Evolutionary conservation across 1,284 basidiomycete species (phyloP), one percentile per base, ranked within the genome.

Genomic region (Puccinia coronata): DNA sequence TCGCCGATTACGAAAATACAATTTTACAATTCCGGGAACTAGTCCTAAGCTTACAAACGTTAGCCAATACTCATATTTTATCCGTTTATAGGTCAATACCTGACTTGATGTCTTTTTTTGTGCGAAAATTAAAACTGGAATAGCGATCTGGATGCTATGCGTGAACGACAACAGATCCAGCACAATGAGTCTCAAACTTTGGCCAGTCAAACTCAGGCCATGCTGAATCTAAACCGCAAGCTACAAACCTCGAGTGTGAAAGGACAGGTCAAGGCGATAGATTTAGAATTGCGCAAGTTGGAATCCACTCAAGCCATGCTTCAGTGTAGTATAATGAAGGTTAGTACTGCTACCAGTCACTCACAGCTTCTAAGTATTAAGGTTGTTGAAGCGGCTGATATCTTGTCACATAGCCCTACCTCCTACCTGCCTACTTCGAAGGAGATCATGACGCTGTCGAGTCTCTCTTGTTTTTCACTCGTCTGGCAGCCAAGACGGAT

Each of bases 151-250:
- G 93, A 96, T 75, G 86, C 87, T 11, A 89, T 97, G 6, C 92
- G 94, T 28, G 87, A 91, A 11, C 92, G 94, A 85, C 94, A 94
- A 20, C 92, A 93, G 84, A 91, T 90, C 0, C 93, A 93, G 4
- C 92, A 94, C 84, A 89, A 90, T 69, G 92, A 95, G 85, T 92
- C 92, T 9, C 92, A 91, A 4, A 90, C 90, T 88, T 92, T 83
- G 88, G 90, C 80, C 90, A 92, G 57, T 90, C 95, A 88, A 90
- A 92, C 67, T 89, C 94, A 79, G 90, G 92, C 82, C 0, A 92
- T 97, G 88, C 91, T 97, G 89, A 94, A 94, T 75, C 88, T 96
- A 81, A 97, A 97, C 85, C 89, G 96, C 86, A 96, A 94, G 86
- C 89, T 98, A 3, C 95, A 98, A 86, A 93, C 92, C 0, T 90